phyloP scores from a whole-genome alignment of 208 protist genomes.

The Trypanosoma grayi region DNA sequence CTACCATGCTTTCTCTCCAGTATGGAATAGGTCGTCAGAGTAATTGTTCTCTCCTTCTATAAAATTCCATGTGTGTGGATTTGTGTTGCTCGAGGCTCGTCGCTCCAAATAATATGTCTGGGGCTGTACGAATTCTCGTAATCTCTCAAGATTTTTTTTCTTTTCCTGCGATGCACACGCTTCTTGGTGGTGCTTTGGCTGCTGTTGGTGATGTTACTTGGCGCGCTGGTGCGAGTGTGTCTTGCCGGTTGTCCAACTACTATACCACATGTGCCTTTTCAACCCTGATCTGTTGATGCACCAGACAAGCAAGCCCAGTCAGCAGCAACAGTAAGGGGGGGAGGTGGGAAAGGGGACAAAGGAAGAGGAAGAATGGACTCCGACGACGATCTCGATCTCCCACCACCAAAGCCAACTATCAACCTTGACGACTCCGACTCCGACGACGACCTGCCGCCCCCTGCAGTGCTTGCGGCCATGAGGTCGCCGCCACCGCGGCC shows the following conservation, averaged over 20 bases:
- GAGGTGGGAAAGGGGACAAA: neutral
- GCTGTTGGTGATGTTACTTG: too few species aligned
- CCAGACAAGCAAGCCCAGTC: neutral
- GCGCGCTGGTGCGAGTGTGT: too few species aligned
- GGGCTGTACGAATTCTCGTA: neutral
- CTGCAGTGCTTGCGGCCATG: neutral
- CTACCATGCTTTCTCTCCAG: constrained; percentile 16
- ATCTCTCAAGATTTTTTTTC: neutral
- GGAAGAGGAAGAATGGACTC: constrained; percentile 8
- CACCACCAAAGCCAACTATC: constrained; percentile 3
- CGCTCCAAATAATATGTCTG: neutral
- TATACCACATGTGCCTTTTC: too few species aligned
- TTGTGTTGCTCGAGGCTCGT: neutral
- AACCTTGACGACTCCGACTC: constrained; percentile 22
- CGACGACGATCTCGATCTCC: constrained; percentile 17
- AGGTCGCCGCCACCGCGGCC: neutral
- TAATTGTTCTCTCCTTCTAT: neutral
- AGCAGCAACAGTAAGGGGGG: neutral
- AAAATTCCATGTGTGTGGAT: constrained; percentile 3
- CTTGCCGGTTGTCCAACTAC: too few species aligned
- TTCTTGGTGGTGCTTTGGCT: too few species aligned
- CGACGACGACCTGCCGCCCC: constrained; percentile 22
- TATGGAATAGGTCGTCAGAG: constrained; percentile 3
- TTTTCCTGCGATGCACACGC: too few species aligned
- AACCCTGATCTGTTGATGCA: too few species aligned